phyloP scores from a whole-genome alignment of 2,329 filamentous ascomycete species.

The Fusarium sp. region DNA sequence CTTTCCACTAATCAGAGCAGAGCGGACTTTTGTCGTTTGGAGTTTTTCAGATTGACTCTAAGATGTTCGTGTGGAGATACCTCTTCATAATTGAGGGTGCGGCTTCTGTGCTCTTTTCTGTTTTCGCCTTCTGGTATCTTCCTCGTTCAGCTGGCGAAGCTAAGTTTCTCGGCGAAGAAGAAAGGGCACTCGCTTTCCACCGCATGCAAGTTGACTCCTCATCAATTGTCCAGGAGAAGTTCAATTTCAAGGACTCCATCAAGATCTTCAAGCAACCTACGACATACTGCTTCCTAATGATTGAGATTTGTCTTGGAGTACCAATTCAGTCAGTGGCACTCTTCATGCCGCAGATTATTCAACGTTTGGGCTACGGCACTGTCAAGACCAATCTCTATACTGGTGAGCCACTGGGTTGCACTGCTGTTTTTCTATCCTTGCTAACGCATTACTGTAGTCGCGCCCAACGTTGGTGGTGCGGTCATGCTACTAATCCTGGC shows the following conservation, averaged over 20 bases:
- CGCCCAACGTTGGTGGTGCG: constrained; percentile 11
- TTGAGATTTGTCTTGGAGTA: constrained; percentile 23
- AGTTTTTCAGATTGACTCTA: constrained; percentile 14
- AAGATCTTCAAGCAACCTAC: constrained; percentile 24
- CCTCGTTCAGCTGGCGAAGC: constrained; percentile 5
- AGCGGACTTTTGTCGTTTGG: constrained; percentile 16
- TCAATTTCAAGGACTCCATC: constrained; percentile 17
- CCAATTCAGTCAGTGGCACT: constrained; percentile 15
- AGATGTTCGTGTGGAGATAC: constrained; percentile 16
- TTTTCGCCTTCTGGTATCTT: constrained; percentile 25
- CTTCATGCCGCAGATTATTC: constrained; percentile 24
- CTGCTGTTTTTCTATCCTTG: accelerated
- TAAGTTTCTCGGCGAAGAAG: constrained; percentile 18
- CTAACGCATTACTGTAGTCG: not conserved
- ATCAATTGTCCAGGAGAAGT: constrained; percentile 20
- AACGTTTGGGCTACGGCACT: constrained; percentile 9
- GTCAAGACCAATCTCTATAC: constrained; percentile 21
- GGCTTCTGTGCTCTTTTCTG: constrained; percentile 7
- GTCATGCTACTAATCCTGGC: constrained; percentile 22
- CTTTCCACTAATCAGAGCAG: accelerated
- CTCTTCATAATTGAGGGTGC: constrained; percentile 22
- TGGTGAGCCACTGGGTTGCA: not conserved
- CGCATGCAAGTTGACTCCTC: constrained; percentile 23
- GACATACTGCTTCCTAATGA: constrained; percentile 20
- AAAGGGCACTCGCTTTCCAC: constrained; percentile 12